Evolutionary conservation across 352 stramenopile genomes (phyloP).

Genomic region (Phytopythium mirpurense): DNA sequence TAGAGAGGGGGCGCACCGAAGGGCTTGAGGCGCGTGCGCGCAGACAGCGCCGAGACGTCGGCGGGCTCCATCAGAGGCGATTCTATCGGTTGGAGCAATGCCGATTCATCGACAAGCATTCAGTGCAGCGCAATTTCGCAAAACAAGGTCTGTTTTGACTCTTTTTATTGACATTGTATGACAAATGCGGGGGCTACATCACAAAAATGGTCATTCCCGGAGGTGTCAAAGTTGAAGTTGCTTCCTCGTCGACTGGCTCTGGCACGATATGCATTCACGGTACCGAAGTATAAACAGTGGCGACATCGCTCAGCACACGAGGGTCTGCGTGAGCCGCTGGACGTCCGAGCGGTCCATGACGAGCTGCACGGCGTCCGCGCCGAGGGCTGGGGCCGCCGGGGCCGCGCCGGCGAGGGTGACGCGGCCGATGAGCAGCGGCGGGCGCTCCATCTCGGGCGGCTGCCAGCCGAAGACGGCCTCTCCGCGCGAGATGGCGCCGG

Average conservation of each 20-base stretch:
- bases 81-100: no score
- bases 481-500: conserved; percentile 44
- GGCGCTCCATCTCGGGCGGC: conserved; percentile 64
- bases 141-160: no score
- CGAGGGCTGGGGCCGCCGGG: neutral
- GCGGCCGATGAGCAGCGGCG: conserved; percentile 49
- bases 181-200: no score
- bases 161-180: no score
- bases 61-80: neutral
- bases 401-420: conserved; percentile 33
- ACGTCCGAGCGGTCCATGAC: conserved; percentile 45
- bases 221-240: no score
- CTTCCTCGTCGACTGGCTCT: no score
- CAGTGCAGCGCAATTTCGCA: no score
- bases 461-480: conserved; percentile 77
- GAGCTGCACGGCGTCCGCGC: conserved; percentile 19
- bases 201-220: no score
- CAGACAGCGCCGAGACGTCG: neutral
- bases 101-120: no score
- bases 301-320: conserved; percentile 51
- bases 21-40: conserved; percentile 25
- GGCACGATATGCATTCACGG: no score
- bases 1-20: conserved; percentile 22
- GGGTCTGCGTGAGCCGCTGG: conserved; percentile 31
- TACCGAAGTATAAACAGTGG: no score